Conservation (phyloP, 345 rosid species). For the Heritiera fomes region DNA sequence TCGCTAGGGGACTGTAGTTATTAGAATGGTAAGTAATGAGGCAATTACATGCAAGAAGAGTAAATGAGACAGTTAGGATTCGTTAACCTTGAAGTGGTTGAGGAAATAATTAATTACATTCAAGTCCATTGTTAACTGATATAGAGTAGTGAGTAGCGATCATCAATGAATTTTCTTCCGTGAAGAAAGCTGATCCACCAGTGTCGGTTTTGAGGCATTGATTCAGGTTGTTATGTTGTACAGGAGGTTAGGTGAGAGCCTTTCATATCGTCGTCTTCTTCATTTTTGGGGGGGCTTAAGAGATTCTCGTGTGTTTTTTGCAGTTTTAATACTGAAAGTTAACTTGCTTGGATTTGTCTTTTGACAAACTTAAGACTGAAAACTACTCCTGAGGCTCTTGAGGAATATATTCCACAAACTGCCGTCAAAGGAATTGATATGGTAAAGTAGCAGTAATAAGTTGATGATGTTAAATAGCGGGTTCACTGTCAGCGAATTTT, state of each 20-base stretch:
- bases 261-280: conserved; percentile 22
- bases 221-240: not conserved
- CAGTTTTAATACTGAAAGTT: conserved; percentile 21
- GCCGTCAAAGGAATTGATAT: not conserved
- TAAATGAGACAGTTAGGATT: conserved; percentile 20
- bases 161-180: not conserved
- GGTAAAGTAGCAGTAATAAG: conserved; percentile 4
- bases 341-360: conserved; percentile 13
- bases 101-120: not conserved
- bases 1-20: not conserved
- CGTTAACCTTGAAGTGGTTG: not conserved
- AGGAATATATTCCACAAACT: conserved; percentile 21
- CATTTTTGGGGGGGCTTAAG: not conserved
- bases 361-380: conserved; percentile 14
- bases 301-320: conserved; percentile 19
- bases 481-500: conserved; percentile 4
- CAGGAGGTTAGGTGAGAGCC: conserved; percentile 23
- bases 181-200: not conserved
- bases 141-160: not conserved
- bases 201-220: not conserved
- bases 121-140: not conserved
- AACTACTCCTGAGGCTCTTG: not conserved
- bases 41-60: not conserved
- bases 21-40: not conserved
- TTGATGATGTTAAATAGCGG: not conserved